Evolutionary conservation across 208 protist species (phyloP), one percentile per base, ranked within the genome.

Genomic region (Vickermania ingenoplastis): DNA sequence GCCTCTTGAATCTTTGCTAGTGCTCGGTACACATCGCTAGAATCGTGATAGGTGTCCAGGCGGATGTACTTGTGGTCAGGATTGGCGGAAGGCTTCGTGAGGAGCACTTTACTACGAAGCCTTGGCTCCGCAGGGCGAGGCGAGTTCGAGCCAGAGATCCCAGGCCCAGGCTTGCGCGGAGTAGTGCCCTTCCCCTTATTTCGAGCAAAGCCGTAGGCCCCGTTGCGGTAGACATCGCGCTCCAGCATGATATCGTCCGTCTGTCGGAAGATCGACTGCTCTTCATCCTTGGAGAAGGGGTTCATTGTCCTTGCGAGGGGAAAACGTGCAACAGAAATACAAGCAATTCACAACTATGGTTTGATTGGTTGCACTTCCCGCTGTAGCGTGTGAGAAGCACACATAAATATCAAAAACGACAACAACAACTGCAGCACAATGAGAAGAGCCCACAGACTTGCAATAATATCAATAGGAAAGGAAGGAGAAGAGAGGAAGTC

Each of bases 1-100:
- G 55, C 23, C 49, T 53, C 45, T 31, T 79, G 65, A 58, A 79
- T 30, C 28, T 30, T 45, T 25, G 57, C 49, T 21, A 79, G 25
- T 17, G 25, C 21, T 13, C 50, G 50, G 22, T 28, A 54, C n/a
- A 74, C 41, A 13, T 31, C 13, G 31, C 23, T 26, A 14, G 13
- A 53, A 57, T 74, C 68, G 24, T 68, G 31, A 45, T 69, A 74
- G 2, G 68, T 74, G 11, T 60, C 49, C 14, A 74, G 24, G 21
- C 50, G 68, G 26, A 74, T 29, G 24, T 54, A 45, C 17, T 45
- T 45, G 36, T 45, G 7, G 36, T 45, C 36, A 45, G 36, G 36
- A 17, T 45, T 45, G 36, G 7, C 11, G 11, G 36, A 45, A 17
- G 36, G 36, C 36, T 45, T 45, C 7, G 36, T 45, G 36, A 45